Evolutionary conservation across 805 yeast genomes (phyloP).

Genomic region (Millerago galiae): DNA sequence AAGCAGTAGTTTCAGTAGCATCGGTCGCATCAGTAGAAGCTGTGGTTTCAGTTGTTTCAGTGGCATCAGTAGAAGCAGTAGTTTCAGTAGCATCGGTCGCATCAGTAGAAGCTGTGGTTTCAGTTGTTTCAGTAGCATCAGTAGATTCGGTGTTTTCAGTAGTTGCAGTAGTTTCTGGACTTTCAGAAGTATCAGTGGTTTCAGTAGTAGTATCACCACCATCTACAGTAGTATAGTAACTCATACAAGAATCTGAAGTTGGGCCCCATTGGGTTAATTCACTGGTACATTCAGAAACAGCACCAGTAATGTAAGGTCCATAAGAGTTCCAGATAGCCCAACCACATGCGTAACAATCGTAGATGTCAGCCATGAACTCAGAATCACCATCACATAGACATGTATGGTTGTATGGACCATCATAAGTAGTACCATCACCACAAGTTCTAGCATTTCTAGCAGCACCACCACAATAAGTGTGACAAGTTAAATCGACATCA

Average conservation of each 20-base stretch:
- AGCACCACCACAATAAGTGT: constrained; percentile 7
- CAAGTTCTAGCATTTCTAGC: constrained; percentile 6
- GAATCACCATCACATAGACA: constrained; percentile 7
- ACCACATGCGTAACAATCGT: constrained; percentile 7
- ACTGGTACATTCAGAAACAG: constrained; percentile 5
- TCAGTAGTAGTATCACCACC: background rate
- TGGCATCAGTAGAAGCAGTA: background rate
- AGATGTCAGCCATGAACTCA: background rate
- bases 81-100: background rate
- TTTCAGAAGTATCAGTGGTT: background rate
- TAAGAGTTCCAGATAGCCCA: constrained; percentile 8
- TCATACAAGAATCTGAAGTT: constrained; percentile 2
- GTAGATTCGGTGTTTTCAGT: background rate
- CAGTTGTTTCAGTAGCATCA: background rate
- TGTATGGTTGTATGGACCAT: constrained; percentile 6
- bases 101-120: background rate
- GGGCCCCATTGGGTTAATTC: constrained; percentile 5
- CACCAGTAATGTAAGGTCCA: constrained; percentile 1
- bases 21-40: background rate
- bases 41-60: background rate
- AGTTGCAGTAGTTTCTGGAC: background rate
- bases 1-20: background rate
- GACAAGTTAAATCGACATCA: constrained; percentile 1
- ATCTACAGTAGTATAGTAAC: background rate
- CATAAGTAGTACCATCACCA: background rate